Evolutionary conservation across 345 rosid genomes (phyloP), one percentile per base, ranked within the genome.

Genomic region (Ceriops decandra): DNA sequence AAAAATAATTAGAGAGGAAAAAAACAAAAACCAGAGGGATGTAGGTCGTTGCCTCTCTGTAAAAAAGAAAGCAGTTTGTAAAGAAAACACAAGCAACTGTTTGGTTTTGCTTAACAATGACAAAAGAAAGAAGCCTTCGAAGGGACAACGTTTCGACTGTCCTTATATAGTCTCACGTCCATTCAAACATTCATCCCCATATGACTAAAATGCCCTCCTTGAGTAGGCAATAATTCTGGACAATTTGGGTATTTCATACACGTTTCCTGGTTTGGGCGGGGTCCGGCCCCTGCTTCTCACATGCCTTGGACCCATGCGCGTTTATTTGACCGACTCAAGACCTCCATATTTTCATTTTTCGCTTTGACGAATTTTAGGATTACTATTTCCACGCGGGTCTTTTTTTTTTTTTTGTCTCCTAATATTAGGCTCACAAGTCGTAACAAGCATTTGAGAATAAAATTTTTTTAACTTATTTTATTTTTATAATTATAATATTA

Each of bases 1-100:
- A 31, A 3, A 20, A 10, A 52, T 22, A 49, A 7, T 7, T 24
- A 11, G 21, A 2, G 10, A 35, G 21, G 10, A 6, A 17, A 22
- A 5, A 26, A n/a, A n/a, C n/a, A n/a, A 17, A 38, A 22, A 5
- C 19, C 8, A 38, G 5, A 0, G 0, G 1, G 3, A 42, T 0
- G 17, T 4, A 21, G 27, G 17, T 24, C 20, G 42, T 20, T 15
- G 66, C 66, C 51, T 47, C 64, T 35, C 66, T 64, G 78, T 38
- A 9, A 63, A 58, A 42, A 59, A 56, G 70, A 63, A 42, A 67
- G 67, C 74, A 52, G 71, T 64, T 69, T 42, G 67, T 46, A 5
- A 67, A 27, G 53, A 28, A 47, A 52, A 36, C 7, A 19, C 49
- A 16, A 19, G 1, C 4, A 42, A 42, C 49, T 3, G 49, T 42